Evolutionary conservation across 2,329 filamentous ascomycete genomes (phyloP).

Genomic region (Fusarium dimerum): DNA sequence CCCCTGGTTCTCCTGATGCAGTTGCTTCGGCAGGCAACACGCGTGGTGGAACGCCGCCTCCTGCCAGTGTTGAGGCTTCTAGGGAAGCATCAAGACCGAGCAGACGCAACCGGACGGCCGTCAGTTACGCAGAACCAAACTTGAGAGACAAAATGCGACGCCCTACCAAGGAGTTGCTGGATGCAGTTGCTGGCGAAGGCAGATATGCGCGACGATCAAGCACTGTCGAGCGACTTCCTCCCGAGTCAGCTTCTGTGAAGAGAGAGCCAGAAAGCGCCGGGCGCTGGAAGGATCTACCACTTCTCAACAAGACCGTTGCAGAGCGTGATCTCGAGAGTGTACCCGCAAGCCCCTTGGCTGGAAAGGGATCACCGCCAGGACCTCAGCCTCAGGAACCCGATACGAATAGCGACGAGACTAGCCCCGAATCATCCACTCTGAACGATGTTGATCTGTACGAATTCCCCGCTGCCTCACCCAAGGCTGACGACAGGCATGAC

Average conservation of each 20-base stretch:
- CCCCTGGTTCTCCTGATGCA: slow-evolving; percentile 52
- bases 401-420: slow-evolving; percentile 15
- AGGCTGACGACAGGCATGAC: slow-evolving; percentile 31
- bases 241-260: slow-evolving; percentile 34
- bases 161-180: slow-evolving; percentile 73
- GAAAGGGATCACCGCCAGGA: slow-evolving; percentile 36
- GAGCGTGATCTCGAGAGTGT: slow-evolving; percentile 22
- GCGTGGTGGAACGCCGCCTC: slow-evolving; percentile 59
- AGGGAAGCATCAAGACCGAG: slow-evolving; percentile 64
- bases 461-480: slow-evolving; percentile 51
- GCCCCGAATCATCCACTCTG: slow-evolving; percentile 21
- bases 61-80: slow-evolving; percentile 54
- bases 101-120: slow-evolving; percentile 64
- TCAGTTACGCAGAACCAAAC: slow-evolving; percentile 84
- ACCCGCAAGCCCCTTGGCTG: slow-evolving; percentile 44
- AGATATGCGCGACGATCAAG: slow-evolving; percentile 50
- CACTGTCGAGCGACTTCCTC: slow-evolving; percentile 29
- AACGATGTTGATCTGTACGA: slow-evolving; percentile 54
- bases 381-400: slow-evolving; percentile 12
- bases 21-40: slow-evolving; percentile 36
- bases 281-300: slow-evolving; percentile 34
- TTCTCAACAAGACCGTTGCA: slow-evolving; percentile 3
- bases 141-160: slow-evolving; percentile 81
- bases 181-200: slow-evolving; percentile 69
- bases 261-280: slow-evolving; percentile 34